Evolutionary conservation across 2,329 filamentous ascomycete genomes (phyloP).

Genomic region (Phyllosticta paracitricarpa): DNA sequence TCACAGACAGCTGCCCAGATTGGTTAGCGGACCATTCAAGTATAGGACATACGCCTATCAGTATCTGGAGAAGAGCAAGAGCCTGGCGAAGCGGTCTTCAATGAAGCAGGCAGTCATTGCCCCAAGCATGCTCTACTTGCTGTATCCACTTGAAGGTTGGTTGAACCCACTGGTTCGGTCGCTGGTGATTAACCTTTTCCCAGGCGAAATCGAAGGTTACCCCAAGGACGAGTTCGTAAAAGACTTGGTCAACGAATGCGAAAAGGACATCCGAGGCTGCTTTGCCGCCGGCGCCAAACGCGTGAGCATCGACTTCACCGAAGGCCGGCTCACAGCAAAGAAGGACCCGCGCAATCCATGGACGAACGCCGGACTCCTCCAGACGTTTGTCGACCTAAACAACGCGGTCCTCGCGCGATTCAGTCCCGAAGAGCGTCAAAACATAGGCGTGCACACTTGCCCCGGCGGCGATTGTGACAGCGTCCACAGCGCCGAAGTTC

Average conservation of each 20-base stretch:
- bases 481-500: constrained; percentile 23
- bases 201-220: constrained; percentile 20
- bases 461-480: constrained; percentile 26
- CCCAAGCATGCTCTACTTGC: constrained; percentile 25
- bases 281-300: constrained; percentile 23
- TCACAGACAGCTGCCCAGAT: constrained; percentile 20
- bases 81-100: constrained; percentile 15
- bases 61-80: constrained; percentile 19
- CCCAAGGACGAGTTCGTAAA: constrained; percentile 19
- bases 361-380: constrained; percentile 21
- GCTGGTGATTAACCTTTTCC: background rate
- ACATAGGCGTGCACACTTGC: constrained; percentile 27
- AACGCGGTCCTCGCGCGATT: constrained; percentile 20
- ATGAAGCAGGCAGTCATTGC: constrained; percentile 25
- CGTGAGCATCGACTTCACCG: constrained; percentile 26
- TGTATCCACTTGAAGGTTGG: constrained; percentile 20
- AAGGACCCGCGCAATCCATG: constrained; percentile 24
- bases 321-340: constrained; percentile 22
- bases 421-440: constrained; percentile 17
- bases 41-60: constrained; percentile 25
- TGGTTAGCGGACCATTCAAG: constrained; percentile 19
- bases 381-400: constrained; percentile 23
- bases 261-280: constrained; percentile 25
- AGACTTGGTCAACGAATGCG: constrained; percentile 24
- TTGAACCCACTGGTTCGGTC: background rate